Evolutionary conservation across 1,284 basidiomycete genomes (phyloP).

Genomic region (Irpex rosettiformis): DNA sequence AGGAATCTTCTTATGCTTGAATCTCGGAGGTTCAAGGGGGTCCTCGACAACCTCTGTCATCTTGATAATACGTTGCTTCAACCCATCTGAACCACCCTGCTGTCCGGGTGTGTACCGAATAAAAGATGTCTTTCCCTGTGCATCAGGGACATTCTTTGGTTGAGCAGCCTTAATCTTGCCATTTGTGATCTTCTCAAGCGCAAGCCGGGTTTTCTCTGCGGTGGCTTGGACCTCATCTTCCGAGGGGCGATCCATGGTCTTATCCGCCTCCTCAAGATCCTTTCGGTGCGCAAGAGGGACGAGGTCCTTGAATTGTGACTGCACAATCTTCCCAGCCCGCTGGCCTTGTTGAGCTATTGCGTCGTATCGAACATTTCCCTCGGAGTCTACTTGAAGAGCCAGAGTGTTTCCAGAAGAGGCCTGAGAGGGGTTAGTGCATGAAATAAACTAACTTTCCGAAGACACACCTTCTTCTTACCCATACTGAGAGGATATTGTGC

Average conservation of each 20-base stretch:
- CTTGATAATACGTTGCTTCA: slow-evolving; percentile 97
- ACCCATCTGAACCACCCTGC: slow-evolving; percentile 62
- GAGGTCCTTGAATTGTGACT: slow-evolving; percentile 97
- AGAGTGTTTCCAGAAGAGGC: slow-evolving; percentile 89
- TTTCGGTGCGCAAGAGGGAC: slow-evolving; percentile 90
- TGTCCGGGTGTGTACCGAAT: slow-evolving; percentile 96
- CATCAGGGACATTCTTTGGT: slow-evolving; percentile 82
- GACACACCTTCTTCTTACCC: slow-evolving; percentile 86
- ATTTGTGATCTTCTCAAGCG: slow-evolving; percentile 90
- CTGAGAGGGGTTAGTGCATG: slow-evolving; percentile 34
- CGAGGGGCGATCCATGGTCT: slow-evolving; percentile 85
- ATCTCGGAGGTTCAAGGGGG: slow-evolving; percentile 93
- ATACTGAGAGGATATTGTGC: slow-evolving; percentile 97
- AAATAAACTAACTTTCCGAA: not conserved
- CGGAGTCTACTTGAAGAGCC: slow-evolving; percentile 93
- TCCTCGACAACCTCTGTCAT: slow-evolving; percentile 98
- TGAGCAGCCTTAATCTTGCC: slow-evolving; percentile 98
- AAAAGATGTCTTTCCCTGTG: slow-evolving; percentile 78
- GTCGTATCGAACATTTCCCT: slow-evolving; percentile 96
- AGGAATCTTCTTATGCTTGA: slow-evolving; percentile 99
- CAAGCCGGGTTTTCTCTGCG: slow-evolving; percentile 85
- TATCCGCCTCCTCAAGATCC: slow-evolving; percentile 76
- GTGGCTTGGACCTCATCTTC: slow-evolving; percentile 88
- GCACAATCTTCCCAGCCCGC: slow-evolving; percentile 79
- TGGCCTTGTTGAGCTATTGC: slow-evolving; percentile 96